Percentiles rank a stretch among this genome's conserved stretches.
These are phyloP conservation scores for Penicillium robsamsonii DNA, from an alignment of 495 filamentous ascomycete species.

Conservation along the genomic window DNA sequence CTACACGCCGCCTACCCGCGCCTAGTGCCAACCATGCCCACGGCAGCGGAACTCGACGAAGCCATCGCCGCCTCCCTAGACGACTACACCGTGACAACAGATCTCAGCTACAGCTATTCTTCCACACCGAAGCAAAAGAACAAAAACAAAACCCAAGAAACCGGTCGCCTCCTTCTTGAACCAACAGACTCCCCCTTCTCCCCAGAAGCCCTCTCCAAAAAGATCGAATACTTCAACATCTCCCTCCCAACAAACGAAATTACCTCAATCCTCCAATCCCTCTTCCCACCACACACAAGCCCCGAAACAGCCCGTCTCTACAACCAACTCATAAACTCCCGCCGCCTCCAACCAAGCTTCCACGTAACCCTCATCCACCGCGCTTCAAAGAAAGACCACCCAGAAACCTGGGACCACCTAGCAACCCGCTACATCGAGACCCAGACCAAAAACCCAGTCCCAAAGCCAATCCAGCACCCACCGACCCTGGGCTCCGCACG, in stretches of 20 bases:
- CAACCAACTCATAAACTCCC: conserved; percentile 65
- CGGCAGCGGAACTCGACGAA: conserved; percentile 68
- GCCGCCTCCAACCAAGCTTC: conserved; percentile 79
- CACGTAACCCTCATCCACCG: conserved; percentile 94
- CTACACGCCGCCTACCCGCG: conserved; percentile 72
- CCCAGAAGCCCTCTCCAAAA: conserved; percentile 36
- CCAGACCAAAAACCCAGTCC: conserved; percentile 36
- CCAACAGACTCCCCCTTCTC: conserved; percentile 10
- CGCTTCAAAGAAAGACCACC: conserved; percentile 52
- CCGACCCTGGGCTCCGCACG: conserved; percentile 50
- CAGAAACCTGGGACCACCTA: conserved; percentile 72
- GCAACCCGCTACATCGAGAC: conserved; percentile 43
- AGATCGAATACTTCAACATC: conserved; percentile 84
- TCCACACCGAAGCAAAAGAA: conserved; percentile 41
- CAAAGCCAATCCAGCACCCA: conserved; percentile 34
- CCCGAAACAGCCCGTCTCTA: conserved; percentile 61
- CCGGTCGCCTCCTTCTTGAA: conserved; percentile 15
- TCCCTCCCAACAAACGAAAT: conserved; percentile 59
- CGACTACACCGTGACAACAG: conserved; percentile 74
- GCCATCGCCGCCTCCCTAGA: conserved; percentile 75
- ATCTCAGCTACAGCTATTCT: conserved; percentile 53
- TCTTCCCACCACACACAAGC: conserved; percentile 50
- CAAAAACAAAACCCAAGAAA: conserved; percentile 24
- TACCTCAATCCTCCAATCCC: conserved; percentile 58
- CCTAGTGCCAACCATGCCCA: conserved; percentile 69